A percentile compares a stretch with the other conserved stretches of the same genome.
phyloP scores from a whole-genome alignment of 2,329 filamentous ascomycete genomes.

The Keithomyces neogunnii region DNA sequence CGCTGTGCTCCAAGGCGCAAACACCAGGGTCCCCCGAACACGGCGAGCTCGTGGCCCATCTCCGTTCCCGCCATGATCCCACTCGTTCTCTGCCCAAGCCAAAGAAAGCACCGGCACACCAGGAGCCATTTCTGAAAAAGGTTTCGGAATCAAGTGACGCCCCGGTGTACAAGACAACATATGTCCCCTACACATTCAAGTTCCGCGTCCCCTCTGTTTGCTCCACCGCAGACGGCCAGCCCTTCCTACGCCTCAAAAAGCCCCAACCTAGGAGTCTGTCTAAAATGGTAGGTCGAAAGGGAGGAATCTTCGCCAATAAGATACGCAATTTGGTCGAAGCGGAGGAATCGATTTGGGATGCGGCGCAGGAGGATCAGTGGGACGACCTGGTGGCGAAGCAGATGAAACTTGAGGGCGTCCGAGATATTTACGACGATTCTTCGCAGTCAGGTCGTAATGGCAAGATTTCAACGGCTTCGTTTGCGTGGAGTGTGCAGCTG shows the following conservation, averaged over 20 bases:
- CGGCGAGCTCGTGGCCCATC: slow-evolving; percentile 30
- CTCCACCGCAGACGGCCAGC: slow-evolving; percentile 44
- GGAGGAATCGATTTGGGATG: slow-evolving; percentile 23
- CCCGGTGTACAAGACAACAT: slow-evolving; percentile 38
- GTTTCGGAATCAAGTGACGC: slow-evolving; percentile 23
- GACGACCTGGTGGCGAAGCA: slow-evolving; percentile 27
- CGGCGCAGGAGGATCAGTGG: slow-evolving; percentile 40
- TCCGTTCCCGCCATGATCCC: slow-evolving; percentile 21
- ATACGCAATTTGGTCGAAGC: slow-evolving; percentile 29
- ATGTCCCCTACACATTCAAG: slow-evolving; percentile 27
- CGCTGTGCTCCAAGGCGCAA: slow-evolving; percentile 30
- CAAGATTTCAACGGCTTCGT: slow-evolving; percentile 15
- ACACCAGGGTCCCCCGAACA: slow-evolving; percentile 30
- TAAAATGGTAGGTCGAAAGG: slow-evolving; percentile 46
- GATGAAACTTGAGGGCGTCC: slow-evolving; percentile 6
- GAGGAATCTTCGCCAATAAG: slow-evolving; percentile 32
- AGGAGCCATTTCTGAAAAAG: slow-evolving; percentile 25
- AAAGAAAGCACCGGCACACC: slow-evolving; percentile 9
- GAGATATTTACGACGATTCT: slow-evolving; percentile 1
- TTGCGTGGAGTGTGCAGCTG: slow-evolving; percentile 21
- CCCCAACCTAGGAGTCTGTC: slow-evolving; percentile 54
- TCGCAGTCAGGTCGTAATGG: neutral
- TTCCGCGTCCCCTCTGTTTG: slow-evolving; percentile 46
- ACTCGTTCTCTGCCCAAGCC: slow-evolving; percentile 9
- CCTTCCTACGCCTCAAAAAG: slow-evolving; percentile 59